Base-by-base conservation (phyloP, 352 stramenopile species). In the Elongisporangium undulatum region DNA sequence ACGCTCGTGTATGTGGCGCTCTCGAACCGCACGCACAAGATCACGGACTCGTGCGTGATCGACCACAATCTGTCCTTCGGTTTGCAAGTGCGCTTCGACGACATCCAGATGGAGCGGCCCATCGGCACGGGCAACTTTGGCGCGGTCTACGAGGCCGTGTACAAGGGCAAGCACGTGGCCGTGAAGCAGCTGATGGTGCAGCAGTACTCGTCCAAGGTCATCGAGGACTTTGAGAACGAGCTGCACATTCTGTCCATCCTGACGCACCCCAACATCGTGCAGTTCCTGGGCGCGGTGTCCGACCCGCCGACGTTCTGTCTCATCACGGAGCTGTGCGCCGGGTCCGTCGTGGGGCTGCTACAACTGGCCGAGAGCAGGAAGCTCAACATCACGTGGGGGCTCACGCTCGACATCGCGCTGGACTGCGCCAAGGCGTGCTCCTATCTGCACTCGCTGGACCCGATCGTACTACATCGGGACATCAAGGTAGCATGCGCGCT, bases 221-320 rank as follows among this genome's bases (percentile, higher is more conserved):
- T 88, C 8, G 66, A 77, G 21, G 73, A 94, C 59, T 94, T 94
- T 56, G 76, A 83, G 49, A 89, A 92, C 55, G 83, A 94, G 58
- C 68, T 94, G 38, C 81, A 83, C n/a, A 93, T 94, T 61, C 77
- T 94, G 19, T 90, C 79, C 2, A 74, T 92, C 48, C 68, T 92
- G 20, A 81, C 82, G 26, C 81, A 94, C 58, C 63, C 82, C 8
- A 92, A 85, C 59, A 92, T 94, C 50, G 82, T 94, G 10, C 81
- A 90, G 62, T 94, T 94, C 56, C 72, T 92, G 19, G 83, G 82
- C 22, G 79, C 83, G 4, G 82, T 90, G 12, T 65, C 79, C n/a
- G 70, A 83, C 19, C 75, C 82, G 26, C 82, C 85, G 2, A 89
- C 83, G 50, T 74, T 92, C 49, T 92, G 82, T 62, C 69, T 92